These are phyloP conservation scores for Pharnaceum exiguum DNA, from an alignment of 148 eudicot species.

Conservation along the genomic window DNA sequence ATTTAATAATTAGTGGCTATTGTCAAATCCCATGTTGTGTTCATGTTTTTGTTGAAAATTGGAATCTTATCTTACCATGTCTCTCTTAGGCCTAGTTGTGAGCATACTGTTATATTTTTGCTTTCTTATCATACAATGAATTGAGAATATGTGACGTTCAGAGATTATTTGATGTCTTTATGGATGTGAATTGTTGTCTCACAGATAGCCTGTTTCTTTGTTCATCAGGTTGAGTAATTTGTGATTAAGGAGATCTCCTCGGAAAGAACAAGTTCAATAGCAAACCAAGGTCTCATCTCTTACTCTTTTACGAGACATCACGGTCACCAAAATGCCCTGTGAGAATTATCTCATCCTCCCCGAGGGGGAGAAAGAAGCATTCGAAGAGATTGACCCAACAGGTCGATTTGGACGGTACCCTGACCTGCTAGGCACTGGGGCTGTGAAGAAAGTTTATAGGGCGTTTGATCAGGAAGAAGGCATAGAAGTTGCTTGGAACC, in stretches of 20 bases:
- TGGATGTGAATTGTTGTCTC: too few relatives aligned
- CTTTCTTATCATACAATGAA: too few relatives aligned
- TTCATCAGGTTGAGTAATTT: background rate
- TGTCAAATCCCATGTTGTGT: too few relatives aligned
- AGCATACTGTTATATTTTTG: too few relatives aligned
- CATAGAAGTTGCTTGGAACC: slow-evolving; percentile 90
- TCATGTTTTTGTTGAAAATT: too few relatives aligned
- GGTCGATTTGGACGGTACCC: slow-evolving; percentile 69
- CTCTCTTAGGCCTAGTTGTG: too few relatives aligned
- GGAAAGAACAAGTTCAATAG: background rate
- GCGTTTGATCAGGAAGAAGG: slow-evolving; percentile 84
- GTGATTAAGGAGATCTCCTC: background rate
- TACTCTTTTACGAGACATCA: too few relatives aligned
- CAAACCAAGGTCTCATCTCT: background rate
- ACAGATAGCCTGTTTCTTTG: too few relatives aligned
- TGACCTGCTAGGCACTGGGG: slow-evolving; percentile 67
- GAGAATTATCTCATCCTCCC: slow-evolving; percentile 24
- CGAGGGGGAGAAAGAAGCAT: slow-evolving; percentile 44
- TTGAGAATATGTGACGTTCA: too few relatives aligned
- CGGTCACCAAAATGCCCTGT: slow-evolving; percentile 34
- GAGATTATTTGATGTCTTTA: too few relatives aligned
- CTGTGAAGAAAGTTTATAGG: slow-evolving; percentile 75
- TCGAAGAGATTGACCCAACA: slow-evolving; percentile 69
- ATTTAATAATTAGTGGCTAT: too few relatives aligned
- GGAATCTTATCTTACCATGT: too few relatives aligned